Base-by-base conservation (phyloP, 1,284 basidiomycete species). In the Moesziomyces antarcticus region DNA sequence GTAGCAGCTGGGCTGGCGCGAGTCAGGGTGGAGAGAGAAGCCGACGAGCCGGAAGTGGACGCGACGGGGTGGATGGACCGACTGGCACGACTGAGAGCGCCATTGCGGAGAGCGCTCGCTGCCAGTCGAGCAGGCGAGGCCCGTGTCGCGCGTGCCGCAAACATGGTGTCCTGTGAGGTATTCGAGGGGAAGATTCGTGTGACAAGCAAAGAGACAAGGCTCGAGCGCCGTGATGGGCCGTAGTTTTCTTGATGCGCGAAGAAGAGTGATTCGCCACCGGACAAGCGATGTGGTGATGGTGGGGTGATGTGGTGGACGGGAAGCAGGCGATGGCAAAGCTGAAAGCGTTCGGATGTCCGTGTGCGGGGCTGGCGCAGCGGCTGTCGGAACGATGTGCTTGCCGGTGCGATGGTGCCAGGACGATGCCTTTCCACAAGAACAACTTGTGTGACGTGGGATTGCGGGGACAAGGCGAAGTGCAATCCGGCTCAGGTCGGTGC, bases 81-180 rank as follows among this genome's bases (percentile, higher is more conserved):
- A 33, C 67, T 52, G 16, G 57, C 50, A 11, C 56, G 50, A 6
- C 51, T 25, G n/a, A 51, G 24, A 8, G 63, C 41, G 25, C 55
- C 27, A 42, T 18, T 50, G 20, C 71, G 65, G 16, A 73, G 41
- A 33, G 55, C 65, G 45, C 50, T 53, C 20, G 56, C 35, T 18
- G 35, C 64, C 60, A 73, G 56, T 54, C 64, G 70, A 33, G 64
- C 64, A 35, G 70, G 64, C 52, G 62, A 52, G 59, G 69, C 62
- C 11, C 54, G 53, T 54, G 58, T 60, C 22, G 70, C 60, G 37
- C 70, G 59, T 56, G 60, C 49, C 3, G 60, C 64, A n/a, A 67
- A 64, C 70, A 73, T 73, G 18, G 11, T 60, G 42, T 60, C 50
- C 16, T 35, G 2, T 11, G 22, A n/a, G 8, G 50, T 27, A 27